A percentile compares a stretch with the other conserved stretches of the same genome.
Evolutionary conservation across 2,329 filamentous ascomycete genomes (phyloP).

Genomic region (Dactylellina sp.): DNA sequence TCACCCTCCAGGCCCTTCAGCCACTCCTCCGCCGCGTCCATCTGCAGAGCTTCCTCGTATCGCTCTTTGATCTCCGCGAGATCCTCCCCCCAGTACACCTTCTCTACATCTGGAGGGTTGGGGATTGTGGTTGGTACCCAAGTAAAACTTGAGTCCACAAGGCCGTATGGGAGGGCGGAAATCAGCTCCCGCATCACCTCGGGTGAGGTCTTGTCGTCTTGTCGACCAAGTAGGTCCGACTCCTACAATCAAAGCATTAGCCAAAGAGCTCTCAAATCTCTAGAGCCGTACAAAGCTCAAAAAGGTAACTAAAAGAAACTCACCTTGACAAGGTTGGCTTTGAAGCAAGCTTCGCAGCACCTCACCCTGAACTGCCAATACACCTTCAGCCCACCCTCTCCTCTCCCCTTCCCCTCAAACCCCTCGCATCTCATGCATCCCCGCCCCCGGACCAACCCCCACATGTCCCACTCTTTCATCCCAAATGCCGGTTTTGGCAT

Average conservation of each 20-base stretch:
- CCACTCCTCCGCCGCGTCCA: slow-evolving; percentile 81
- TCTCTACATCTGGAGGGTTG: slow-evolving; percentile 70
- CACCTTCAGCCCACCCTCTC: slow-evolving; percentile 51
- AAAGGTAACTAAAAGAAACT: too few relatives aligned
- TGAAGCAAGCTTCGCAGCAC: slow-evolving; percentile 75
- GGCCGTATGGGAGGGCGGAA: slow-evolving; percentile 76
- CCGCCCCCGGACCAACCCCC: slow-evolving; percentile 74
- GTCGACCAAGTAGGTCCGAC: slow-evolving; percentile 70
- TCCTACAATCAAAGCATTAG: slow-evolving; percentile 52
- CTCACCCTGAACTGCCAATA: slow-evolving; percentile 77
- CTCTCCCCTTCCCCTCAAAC: slow-evolving; percentile 60
- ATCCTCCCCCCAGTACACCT: slow-evolving; percentile 74
- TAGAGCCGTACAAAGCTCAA: too few relatives aligned
- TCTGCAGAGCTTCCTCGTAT: slow-evolving; percentile 73
- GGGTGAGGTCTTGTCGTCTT: slow-evolving; percentile 75
- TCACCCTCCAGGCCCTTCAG: slow-evolving; percentile 76
- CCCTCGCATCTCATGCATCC: slow-evolving; percentile 77
- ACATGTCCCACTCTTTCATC: slow-evolving; percentile 80
- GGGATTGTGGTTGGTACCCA: slow-evolving; percentile 62
- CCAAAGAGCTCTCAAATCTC: neutral
- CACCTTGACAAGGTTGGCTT: slow-evolving; percentile 74
- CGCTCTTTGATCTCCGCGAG: slow-evolving; percentile 73
- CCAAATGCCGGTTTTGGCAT: slow-evolving; percentile 76
- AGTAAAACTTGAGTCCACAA: slow-evolving; percentile 62
- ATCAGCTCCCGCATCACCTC: slow-evolving; percentile 72